A percentile compares a stretch with the other conserved stretches of the same genome.
These are phyloP conservation scores for Dipteronia sinensis DNA, from an alignment of 345 rosid species.

Conservation along the genomic window DNA sequence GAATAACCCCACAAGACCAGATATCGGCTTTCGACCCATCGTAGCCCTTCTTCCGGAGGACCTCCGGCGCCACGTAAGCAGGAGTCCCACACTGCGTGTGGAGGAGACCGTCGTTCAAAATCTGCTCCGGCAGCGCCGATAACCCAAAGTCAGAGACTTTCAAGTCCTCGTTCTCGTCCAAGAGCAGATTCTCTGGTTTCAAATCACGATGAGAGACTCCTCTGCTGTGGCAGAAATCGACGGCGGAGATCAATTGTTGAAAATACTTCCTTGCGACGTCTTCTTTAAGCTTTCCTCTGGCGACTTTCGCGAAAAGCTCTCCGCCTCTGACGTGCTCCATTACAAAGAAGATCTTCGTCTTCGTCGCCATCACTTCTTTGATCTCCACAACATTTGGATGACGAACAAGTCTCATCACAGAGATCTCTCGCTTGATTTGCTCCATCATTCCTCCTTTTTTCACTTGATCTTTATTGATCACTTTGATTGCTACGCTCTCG, in stretches of 20 bases:
- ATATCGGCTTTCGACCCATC: conserved; percentile 81
- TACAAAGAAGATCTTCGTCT: conserved; percentile 60
- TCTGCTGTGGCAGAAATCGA: conserved; percentile 80
- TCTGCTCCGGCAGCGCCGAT: conserved; percentile 71
- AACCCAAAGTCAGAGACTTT: conserved; percentile 84
- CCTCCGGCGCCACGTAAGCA: conserved; percentile 93
- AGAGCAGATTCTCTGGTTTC: conserved; percentile 78
- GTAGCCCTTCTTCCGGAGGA: conserved; percentile 78
- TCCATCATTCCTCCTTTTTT: conserved; percentile 69
- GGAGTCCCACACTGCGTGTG: conserved; percentile 90
- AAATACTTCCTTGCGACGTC: conserved; percentile 63
- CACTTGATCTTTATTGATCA: conserved; percentile 56
- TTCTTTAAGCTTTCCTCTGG: conserved; percentile 65
- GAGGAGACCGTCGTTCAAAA: conserved; percentile 69
- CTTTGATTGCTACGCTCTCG: conserved; percentile 69
- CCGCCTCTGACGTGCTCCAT: conserved; percentile 88
- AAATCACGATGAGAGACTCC: conserved; percentile 87
- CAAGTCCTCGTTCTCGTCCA: conserved; percentile 66
- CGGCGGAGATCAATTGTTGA: conserved; percentile 72
- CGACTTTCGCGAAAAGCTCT: conserved; percentile 67
- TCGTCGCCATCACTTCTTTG: conserved; percentile 79
- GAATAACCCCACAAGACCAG: conserved; percentile 93
- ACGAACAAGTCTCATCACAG: conserved; percentile 75
- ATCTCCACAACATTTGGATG: conserved; percentile 76
- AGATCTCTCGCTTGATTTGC: conserved; percentile 69